Conservation (phyloP, 441 rosid species). For the Pelargonium fulgidum region DNA sequence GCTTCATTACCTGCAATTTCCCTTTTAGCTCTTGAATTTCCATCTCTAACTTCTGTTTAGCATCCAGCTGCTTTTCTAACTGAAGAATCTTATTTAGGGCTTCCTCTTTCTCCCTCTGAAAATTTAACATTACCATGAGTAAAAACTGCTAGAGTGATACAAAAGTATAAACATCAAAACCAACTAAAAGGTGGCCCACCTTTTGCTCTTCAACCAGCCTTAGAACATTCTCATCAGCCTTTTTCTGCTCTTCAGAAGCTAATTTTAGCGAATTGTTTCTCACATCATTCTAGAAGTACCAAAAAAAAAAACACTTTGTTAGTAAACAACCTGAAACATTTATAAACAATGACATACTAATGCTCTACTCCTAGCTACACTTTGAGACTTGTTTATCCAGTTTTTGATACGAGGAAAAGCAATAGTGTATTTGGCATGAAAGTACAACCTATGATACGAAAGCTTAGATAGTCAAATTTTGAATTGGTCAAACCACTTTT, state of each 20-base stretch:
- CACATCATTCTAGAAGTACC: constrained; percentile 46
- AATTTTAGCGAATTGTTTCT: constrained; percentile 56
- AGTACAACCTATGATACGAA: neutral
- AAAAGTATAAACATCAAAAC: constrained; percentile 8
- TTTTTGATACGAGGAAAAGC: neutral
- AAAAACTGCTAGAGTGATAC: neutral
- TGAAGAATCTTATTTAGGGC: constrained; percentile 50
- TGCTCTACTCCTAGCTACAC: neutral
- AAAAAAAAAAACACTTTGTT: constrained; percentile 8
- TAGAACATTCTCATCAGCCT: constrained; percentile 62
- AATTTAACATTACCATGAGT: constrained; percentile 11
- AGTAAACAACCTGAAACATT: constrained; percentile 4
- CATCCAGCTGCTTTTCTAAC: constrained; percentile 65
- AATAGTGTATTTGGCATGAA: neutral
- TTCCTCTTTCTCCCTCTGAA: constrained; percentile 79
- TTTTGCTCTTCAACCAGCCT: constrained; percentile 78
- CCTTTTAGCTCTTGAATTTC: constrained; percentile 85
- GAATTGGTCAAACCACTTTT: neutral
- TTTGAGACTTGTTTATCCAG: neutral
- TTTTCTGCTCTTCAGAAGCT: constrained; percentile 74
- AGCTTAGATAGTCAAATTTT: neutral
- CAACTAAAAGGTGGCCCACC: constrained; percentile 28
- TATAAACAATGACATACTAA: neutral
- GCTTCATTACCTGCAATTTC: constrained; percentile 71
- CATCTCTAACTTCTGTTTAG: constrained; percentile 78